Evolutionary conservation across 768 basidiomycete genomes (phyloP).

Genomic region (Chalciporus pseudorubinellus): DNA sequence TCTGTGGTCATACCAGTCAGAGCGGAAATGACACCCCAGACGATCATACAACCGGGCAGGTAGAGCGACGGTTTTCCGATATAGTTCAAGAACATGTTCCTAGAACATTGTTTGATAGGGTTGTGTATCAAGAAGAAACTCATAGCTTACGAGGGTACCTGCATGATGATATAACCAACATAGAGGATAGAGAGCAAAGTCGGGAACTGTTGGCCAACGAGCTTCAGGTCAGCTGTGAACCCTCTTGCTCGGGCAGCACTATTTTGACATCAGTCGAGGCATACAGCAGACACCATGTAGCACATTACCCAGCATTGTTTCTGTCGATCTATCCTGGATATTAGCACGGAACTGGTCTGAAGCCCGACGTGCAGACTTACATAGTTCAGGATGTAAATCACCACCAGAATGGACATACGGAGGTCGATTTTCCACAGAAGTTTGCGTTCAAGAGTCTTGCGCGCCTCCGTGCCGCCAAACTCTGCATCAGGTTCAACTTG

Average conservation of each 20-base stretch:
- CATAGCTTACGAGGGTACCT: slow-evolving; percentile 37
- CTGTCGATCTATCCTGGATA: slow-evolving; percentile 51
- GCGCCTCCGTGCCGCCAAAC: slow-evolving; percentile 46
- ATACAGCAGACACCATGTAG: neutral
- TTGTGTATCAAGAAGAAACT: neutral
- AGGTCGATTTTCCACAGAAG: slow-evolving; percentile 55
- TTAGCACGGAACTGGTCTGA: neutral
- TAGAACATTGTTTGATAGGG: slow-evolving; percentile 26
- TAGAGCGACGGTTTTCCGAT: slow-evolving; percentile 67
- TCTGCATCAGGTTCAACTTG: slow-evolving; percentile 35
- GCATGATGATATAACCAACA: slow-evolving; percentile 50
- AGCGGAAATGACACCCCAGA: slow-evolving; percentile 65
- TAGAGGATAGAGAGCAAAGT: slow-evolving; percentile 69
- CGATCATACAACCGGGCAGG: slow-evolving; percentile 61
- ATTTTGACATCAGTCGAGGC: slow-evolving; percentile 4
- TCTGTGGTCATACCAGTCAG: slow-evolving; percentile 40
- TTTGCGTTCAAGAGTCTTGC: slow-evolving; percentile 48
- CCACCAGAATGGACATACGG: slow-evolving; percentile 51
- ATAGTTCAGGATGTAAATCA: slow-evolving; percentile 39
- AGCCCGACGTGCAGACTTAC: slow-evolving; percentile 13
- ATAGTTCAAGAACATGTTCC: slow-evolving; percentile 69
- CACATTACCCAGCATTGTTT: slow-evolving; percentile 60
- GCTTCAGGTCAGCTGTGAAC: slow-evolving; percentile 60
- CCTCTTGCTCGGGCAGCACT: slow-evolving; percentile 71
- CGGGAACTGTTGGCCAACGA: slow-evolving; percentile 61